Evolutionary conservation across 768 basidiomycete genomes (phyloP), one percentile per base, ranked within the genome.

Genomic region (Leccinum disarticulatum): DNA sequence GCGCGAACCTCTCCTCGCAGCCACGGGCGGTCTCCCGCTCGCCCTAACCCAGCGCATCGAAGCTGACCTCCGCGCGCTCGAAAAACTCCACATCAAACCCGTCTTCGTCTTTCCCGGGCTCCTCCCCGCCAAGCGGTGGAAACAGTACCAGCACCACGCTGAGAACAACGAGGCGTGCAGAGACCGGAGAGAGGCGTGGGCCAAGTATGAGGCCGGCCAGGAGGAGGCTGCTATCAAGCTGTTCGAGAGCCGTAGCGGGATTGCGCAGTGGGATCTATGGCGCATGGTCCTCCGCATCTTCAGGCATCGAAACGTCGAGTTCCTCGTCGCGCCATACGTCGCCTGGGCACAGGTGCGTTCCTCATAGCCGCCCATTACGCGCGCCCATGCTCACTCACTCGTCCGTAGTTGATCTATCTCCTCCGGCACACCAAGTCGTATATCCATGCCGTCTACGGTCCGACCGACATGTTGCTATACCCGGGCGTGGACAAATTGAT

Each of bases 71-170:
- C 90, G 95, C 52, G 79, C 84, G 14, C 87, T 98, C 70, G 95
- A 97, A 81, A 89, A 88, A 76, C 80, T 91, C 35, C 87, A 84
- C 65, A 98, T 99, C 81, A 97, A 96, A 72, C 97, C 97, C 22
- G 93, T 99, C n/a, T 96, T 99, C 68, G 93, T 99, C 54, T 98
- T 98, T 75, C 87, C 92, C 15, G 97, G 97, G 4, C 80, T 99
- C 33, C 78, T 86, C 1, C 90, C 92, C 1, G 86, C 86, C 66
- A 87, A 87, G 62, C 85, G 89, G 57, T 82, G 81, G 77, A 90
- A 90, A 73, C 70, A 68, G 11, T 64, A 65, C 43, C 80, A 82
- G 58, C 82, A 84, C 49, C 80, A 84, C 30, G 70, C 72, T 17
- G 85, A 86, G 64, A 79, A 84, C 64, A 77, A 74, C 50, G 89